Evolutionary conservation across 2,329 filamentous ascomycete genomes (phyloP).

Genomic region (Paramyrothecium roridum): DNA sequence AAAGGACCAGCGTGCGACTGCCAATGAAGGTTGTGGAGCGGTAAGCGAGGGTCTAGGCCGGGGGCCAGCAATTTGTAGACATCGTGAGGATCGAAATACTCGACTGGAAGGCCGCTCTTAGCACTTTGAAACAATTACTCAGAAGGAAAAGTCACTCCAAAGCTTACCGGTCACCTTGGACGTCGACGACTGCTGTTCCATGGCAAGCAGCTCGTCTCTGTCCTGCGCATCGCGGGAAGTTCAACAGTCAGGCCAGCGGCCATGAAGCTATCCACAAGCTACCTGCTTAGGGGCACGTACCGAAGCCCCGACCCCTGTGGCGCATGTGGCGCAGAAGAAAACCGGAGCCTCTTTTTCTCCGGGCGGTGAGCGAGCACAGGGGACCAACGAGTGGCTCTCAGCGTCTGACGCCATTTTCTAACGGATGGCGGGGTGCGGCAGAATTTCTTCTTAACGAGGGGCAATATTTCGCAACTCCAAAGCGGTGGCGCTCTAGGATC

Average conservation of each 20-base stretch:
- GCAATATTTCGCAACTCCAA: neutral
- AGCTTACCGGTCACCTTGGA: constrained; percentile 72
- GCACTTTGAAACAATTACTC: neutral
- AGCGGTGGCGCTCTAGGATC: neutral
- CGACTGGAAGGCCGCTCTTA: constrained; percentile 54
- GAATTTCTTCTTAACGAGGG: constrained; percentile 2
- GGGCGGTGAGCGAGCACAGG: constrained; percentile 15
- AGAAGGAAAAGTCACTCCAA: constrained; percentile 1
- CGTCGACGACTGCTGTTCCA: constrained; percentile 67
- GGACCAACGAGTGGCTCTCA: neutral
- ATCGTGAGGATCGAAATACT: constrained; percentile 92
- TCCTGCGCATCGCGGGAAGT: constrained; percentile 24
- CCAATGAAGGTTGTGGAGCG: constrained; percentile 92
- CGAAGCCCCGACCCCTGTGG: neutral
- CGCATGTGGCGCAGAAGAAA: neutral
- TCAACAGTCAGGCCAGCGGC: constrained; percentile 2
- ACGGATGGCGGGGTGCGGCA: constrained; percentile 24
- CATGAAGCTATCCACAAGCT: neutral
- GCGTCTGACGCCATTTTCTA: neutral
- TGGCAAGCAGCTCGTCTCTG: constrained; percentile 31
- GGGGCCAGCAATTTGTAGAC: constrained; percentile 80
- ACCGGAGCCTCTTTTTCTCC: constrained; percentile 22
- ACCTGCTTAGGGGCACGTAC: neutral
- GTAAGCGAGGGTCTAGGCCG: constrained; percentile 73
- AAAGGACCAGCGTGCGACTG: constrained; percentile 89